Conservation (phyloP, 441 rosid genomes). For the Erodium texanum region DNA sequence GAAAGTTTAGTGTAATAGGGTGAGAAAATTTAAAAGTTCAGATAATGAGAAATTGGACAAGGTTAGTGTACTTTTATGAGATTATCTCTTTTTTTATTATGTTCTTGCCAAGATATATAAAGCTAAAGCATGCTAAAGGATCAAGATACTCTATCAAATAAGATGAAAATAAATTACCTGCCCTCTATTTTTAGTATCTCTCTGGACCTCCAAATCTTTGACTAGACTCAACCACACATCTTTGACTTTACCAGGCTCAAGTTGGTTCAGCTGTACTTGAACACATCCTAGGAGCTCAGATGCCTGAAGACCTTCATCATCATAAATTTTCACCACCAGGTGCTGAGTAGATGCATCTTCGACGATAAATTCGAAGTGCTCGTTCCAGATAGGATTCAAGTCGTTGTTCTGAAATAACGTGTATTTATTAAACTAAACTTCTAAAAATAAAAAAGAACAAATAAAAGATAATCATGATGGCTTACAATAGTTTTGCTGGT, state of each 20-base stretch:
- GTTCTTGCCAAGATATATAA: background rate
- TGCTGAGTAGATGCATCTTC: slow-evolving; percentile 79
- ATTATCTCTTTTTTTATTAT: too few species aligned
- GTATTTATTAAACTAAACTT: background rate
- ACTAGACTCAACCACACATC: slow-evolving; percentile 78
- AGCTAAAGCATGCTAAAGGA: background rate
- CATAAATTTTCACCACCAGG: slow-evolving; percentile 64
- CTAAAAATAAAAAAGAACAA: background rate
- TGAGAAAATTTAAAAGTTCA: too few species aligned
- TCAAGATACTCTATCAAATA: background rate
- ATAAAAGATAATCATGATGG: background rate
- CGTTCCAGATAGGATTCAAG: slow-evolving; percentile 37
- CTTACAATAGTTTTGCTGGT: slow-evolving; percentile 80
- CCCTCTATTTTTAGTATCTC: slow-evolving; percentile 83
- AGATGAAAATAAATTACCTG: slow-evolving; percentile 35
- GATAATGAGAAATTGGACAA: too few species aligned
- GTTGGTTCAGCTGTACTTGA: slow-evolving; percentile 48
- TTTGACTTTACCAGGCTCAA: slow-evolving; percentile 85
- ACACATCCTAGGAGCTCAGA: slow-evolving; percentile 79
- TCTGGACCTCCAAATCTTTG: slow-evolving; percentile 79
- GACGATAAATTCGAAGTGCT: slow-evolving; percentile 54
- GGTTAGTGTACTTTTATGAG: too few species aligned
- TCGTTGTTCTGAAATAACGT: slow-evolving; percentile 49
- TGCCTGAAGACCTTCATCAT: slow-evolving; percentile 81
- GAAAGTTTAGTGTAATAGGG: too few species aligned